A percentile compares a stretch with the other conserved stretches of the same genome.
Evolutionary conservation across 257 asterid genomes (phyloP).

Genomic region (Cordia subcordata): DNA sequence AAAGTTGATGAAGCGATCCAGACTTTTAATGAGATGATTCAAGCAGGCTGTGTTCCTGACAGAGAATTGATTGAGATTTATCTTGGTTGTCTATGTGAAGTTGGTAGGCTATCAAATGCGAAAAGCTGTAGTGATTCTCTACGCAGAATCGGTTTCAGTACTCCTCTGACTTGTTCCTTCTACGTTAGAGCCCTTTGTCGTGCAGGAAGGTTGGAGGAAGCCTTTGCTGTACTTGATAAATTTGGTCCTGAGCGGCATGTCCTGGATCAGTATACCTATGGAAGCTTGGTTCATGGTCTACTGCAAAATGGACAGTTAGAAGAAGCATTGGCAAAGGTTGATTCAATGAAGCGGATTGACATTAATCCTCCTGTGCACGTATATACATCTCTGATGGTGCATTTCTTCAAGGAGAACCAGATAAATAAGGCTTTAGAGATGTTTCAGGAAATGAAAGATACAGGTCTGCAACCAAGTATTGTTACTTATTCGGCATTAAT

Average conservation of each 20-base stretch:
- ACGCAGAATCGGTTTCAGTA: slow-evolving; percentile 46
- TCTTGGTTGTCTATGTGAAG: slow-evolving; percentile 65
- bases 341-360: slow-evolving; percentile 50
- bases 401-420: slow-evolving; percentile 55
- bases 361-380: slow-evolving; percentile 67
- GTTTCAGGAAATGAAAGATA: slow-evolving; percentile 57
- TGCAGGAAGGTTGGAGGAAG: slow-evolving; percentile 68
- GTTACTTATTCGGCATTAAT: slow-evolving; percentile 70
- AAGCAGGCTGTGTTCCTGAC: slow-evolving; percentile 44
- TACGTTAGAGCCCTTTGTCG: slow-evolving; percentile 70
- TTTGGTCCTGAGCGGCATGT: slow-evolving; percentile 38
- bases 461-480: slow-evolving; percentile 53
- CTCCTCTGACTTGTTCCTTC: slow-evolving; percentile 57
- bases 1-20: slow-evolving; percentile 61
- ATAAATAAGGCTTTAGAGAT: slow-evolving; percentile 43
- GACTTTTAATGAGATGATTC: slow-evolving; percentile 58
- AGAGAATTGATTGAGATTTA: slow-evolving; percentile 62
- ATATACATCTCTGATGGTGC: slow-evolving; percentile 58
- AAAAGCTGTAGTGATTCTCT: slow-evolving; percentile 51
- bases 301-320: slow-evolving; percentile 45
- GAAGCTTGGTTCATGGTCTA: slow-evolving; percentile 71
- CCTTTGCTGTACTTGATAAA: slow-evolving; percentile 47
- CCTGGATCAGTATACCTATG: slow-evolving; percentile 56
- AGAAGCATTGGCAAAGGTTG: slow-evolving; percentile 62
- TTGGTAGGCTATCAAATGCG: slow-evolving; percentile 49